phyloP scores from a whole-genome alignment of 352 stramenopile species.

The Phytopythium chamaehyphon region DNA sequence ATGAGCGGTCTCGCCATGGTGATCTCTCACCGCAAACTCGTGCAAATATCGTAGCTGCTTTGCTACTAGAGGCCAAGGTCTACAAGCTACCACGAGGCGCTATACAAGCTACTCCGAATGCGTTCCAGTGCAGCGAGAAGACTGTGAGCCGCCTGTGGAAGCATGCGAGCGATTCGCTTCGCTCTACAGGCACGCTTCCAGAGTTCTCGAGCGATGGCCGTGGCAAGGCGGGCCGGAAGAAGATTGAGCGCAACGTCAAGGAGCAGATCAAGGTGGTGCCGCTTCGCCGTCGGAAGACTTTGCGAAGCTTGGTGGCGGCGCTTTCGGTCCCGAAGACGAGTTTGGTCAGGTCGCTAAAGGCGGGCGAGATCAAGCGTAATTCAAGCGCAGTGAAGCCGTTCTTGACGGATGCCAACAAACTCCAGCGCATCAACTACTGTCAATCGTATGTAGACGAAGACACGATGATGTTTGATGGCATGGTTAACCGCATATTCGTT shows the following conservation, averaged over 20 bases:
- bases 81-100: not conserved
- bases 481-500: conserved; percentile 11
- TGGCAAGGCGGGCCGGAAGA: not conserved
- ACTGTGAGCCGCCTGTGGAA: conserved; percentile 2
- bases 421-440: conserved; percentile 1
- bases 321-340: not conserved
- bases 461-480: conserved; percentile 9
- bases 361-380: not conserved
- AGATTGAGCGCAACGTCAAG: not conserved
- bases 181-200: not conserved
- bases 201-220: not conserved
- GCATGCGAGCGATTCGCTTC: not conserved
- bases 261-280: not conserved
- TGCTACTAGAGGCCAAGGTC: not conserved
- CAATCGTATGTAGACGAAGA: conserved; percentile 5
- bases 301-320: not conserved
- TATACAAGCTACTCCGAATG: not conserved
- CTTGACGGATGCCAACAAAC: conserved; percentile 6
- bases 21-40: not conserved
- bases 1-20: too few relatives aligned
- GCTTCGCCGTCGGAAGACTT: not conserved
- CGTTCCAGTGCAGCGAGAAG: not conserved
- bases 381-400: conserved; percentile 2
- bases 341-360: not conserved
- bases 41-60: not conserved